Base-by-base conservation (phyloP, 306 rosid species). In the Lathyrus sativus region DNA sequence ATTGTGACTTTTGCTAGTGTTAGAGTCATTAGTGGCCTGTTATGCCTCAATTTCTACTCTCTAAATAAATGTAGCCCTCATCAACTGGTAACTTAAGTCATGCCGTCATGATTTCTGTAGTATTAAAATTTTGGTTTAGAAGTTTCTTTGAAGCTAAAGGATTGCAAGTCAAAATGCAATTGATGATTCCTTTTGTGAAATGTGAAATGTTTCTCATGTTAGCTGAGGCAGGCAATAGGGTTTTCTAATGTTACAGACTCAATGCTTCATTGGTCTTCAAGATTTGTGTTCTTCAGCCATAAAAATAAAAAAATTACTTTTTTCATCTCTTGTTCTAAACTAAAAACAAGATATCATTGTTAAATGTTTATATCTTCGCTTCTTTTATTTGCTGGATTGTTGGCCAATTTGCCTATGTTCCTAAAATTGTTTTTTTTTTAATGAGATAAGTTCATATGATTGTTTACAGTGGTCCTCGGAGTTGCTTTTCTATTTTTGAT, bases 331-430 rank as follows among this genome's bases (percentile, higher is more conserved):
- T 44, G 22, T 53, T 51, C 35, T 67, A 41, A 61, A 24, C 35
- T 31, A 22, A 54, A 73, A 61, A 45, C 48, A 50, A 28, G 24
- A 74, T 15, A 38, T 63, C 66, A 54, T 42, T 59, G 62, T 64
- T 41, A 73, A 62, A 56, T 44, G 38, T 74, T 43, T 56, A 31
- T 39, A 48, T 41, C 48, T 31, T 39, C 33, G 29, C 45, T 62
- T 79, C 69, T 18, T 56, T 18, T 56, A 42, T 18, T 15, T 72
- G 7, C 69, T 62, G 15, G 55, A 68, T 65, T 65, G 68, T 50
- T 76, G 50, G 62, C 31, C 53, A 37, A 13, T 67, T 37, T 62
- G 75, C 19, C 70, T 70, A 7, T 58, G 42, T 41, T 18, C 12
- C 5, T 39, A 46, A 54, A 39, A 49, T n/a, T 75, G 55, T 62